These are phyloP conservation scores for Gossypium thurberi DNA, from an alignment of 345 rosid species.

Conservation along the genomic window DNA sequence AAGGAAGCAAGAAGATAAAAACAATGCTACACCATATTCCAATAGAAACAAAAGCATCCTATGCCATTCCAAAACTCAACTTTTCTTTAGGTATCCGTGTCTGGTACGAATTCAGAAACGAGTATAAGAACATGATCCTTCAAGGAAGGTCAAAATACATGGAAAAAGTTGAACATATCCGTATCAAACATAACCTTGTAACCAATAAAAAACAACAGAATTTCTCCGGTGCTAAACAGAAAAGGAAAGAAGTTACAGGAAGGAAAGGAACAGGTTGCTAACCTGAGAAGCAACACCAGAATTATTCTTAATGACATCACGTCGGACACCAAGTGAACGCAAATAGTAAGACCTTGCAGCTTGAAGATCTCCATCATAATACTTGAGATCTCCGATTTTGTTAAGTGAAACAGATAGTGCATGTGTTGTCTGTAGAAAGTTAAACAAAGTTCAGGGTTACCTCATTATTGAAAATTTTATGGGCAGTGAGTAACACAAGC, in stretches of 20 bases:
- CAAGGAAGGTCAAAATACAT: neutral
- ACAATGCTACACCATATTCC: too few species aligned
- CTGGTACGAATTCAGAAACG: too few species aligned
- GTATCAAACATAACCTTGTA: neutral
- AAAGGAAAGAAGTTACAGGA: neutral
- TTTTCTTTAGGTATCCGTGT: too few species aligned
- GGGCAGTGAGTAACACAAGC: neutral
- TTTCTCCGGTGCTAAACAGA: neutral
- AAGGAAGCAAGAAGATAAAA: too few species aligned
- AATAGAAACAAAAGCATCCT: too few species aligned
- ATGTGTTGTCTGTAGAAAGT: slow-evolving; percentile 58
- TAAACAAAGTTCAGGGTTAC: neutral
- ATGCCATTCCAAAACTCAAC: too few species aligned
- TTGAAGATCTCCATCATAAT: slow-evolving; percentile 74
- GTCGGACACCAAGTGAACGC: slow-evolving; percentile 69
- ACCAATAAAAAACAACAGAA: neutral
- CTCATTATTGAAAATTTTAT: neutral
- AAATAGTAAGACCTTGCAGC: slow-evolving; percentile 74
- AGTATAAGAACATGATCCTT: neutral
- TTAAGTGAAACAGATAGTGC: slow-evolving; percentile 94
- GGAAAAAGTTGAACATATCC: neutral
- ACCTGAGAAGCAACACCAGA: slow-evolving; percentile 75
- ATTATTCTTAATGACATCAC: slow-evolving; percentile 56
- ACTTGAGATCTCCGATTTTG: slow-evolving; percentile 93
- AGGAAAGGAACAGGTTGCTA: slow-evolving; percentile 5